Base-by-base conservation (phyloP, 495 filamentous ascomycete species). In the Sordaria brevicollis region DNA sequence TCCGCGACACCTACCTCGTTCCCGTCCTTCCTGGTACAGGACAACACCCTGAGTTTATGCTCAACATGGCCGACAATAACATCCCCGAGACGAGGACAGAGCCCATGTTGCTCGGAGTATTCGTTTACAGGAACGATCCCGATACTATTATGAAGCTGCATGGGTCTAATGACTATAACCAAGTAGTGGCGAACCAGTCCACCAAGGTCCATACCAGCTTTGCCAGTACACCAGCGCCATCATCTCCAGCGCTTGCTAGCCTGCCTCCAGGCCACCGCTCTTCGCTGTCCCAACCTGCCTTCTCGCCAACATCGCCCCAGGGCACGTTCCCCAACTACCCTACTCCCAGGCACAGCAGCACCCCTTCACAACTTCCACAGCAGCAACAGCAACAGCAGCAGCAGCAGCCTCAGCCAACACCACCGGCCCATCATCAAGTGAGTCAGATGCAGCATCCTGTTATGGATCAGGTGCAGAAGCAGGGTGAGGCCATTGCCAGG, bases 1-100 rank as follows among this genome's bases (percentile, higher is more conserved):
- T 93, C 65, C 89, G 90, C 54, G 91, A 93, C 72, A 91, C 89
- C 2, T 93, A 93, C 71, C 80, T 93, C n/a, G 85, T 93, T 25
- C 89, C 91, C 11, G 85, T 93, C n/a, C 84, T 90, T 39, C 83
- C 88, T 9, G 90, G 88, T 38, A 79, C 78, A n/a, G 79, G 76
- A 7, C 78, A 78, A 19, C 75, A 82, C 8, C 90, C 90, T 0
- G 90, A 93, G 54, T 94, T 95, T 74, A 85, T 96, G 72, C 84
- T 90, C 67, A 88, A 93, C 68, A 79, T 97, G 19, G 89, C 89
- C 69, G 89, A 93, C 71, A 90, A 90, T 77, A 84, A 85, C 34
- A 83, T 94, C 67, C 90, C 92, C 35, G 83, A 86, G 67, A 82
- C 84, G 10, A 86, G 88, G 15, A 79, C 87, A 1, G 88, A 92